Evolutionary conservation across 78 protist genomes (phyloP), one percentile per base, ranked within the genome.

Genomic region (Bodo saltans): DNA sequence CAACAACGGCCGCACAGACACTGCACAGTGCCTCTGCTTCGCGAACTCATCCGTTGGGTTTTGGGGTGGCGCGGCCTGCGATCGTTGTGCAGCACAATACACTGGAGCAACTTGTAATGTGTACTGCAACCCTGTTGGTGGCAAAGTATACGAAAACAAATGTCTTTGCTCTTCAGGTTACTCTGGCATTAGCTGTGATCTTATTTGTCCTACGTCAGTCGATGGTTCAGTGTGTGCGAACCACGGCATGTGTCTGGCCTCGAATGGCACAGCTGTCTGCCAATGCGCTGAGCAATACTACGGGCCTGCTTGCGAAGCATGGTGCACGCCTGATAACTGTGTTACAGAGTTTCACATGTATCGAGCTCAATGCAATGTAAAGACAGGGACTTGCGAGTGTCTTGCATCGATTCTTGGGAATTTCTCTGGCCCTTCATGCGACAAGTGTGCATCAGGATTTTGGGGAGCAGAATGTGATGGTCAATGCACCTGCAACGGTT

Each of bases 1-100:
- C 33, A 67, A 67, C 35, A 47, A 76, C 81, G 81, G 81, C 3
- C 12, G 69, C 1, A 42, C 69, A 33, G 81, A 40, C 81, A n/a
- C n/a, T n/a, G n/a, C n/a, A n/a, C 35, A 11, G 8, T 76, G 29
- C 69, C 69, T 2, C 32, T 76, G 81, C 69, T 2, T 37, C 3
- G 67, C 40, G 40, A 39, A 76, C 41, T 8, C 3, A 47, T 42
- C 81, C 27, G 42, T 30, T 3, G 81, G 81, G 34, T 39, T 42
- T 39, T 76, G 81, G 81, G 25, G 35, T 1, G 81, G 81, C 23
- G 25, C 11, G 12, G 34, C 28, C 28, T 76, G 81, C 52, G 81
- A 76, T 28, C 29, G 39, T 25, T 76, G 81, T 27, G 67, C 1
- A 12, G 69, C 39, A 3, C 41, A 38, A 2, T 76, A 39, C 69